Conservation (phyloP, 768 basidiomycete species). For the Porpolomopsis calyptriformis region DNA sequence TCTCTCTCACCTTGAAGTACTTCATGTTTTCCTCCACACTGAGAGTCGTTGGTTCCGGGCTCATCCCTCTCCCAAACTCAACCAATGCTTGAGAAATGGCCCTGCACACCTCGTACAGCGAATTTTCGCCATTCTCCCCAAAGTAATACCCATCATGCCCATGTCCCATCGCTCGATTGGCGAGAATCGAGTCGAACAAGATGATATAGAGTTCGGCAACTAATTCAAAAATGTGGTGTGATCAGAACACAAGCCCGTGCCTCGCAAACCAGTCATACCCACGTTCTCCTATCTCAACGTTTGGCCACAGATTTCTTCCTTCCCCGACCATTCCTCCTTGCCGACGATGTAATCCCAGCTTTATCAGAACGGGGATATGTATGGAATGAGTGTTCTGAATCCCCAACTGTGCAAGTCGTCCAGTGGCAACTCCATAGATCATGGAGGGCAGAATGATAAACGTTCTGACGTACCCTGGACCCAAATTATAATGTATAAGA, state of each 20-base stretch:
- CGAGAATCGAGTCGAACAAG: slow-evolving; percentile 30
- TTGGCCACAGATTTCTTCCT: slow-evolving; percentile 44
- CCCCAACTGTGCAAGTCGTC: slow-evolving; percentile 38
- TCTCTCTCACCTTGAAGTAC: slow-evolving; percentile 22
- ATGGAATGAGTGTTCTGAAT: slow-evolving; percentile 40
- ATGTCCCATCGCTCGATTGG: slow-evolving; percentile 26
- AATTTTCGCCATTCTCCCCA: slow-evolving; percentile 38
- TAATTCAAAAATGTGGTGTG: slow-evolving; percentile 12
- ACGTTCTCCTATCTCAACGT: slow-evolving; percentile 43
- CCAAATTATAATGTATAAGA: not conserved
- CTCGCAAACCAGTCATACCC: slow-evolving; percentile 18
- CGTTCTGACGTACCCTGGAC: slow-evolving; percentile 36
- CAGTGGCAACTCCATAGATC: slow-evolving; percentile 40
- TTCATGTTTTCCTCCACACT: slow-evolving; percentile 30
- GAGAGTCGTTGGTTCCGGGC: slow-evolving; percentile 34
- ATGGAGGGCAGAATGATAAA: slow-evolving; percentile 46
- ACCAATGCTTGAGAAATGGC: slow-evolving; percentile 28
- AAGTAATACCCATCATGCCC: slow-evolving; percentile 40
- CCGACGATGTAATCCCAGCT: slow-evolving; percentile 29
- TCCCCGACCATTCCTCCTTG: slow-evolving; percentile 41
- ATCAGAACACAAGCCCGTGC: not conserved
- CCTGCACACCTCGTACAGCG: slow-evolving; percentile 24
- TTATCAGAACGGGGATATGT: slow-evolving; percentile 38
- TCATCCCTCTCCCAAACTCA: slow-evolving; percentile 23
- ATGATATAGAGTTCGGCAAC: slow-evolving; percentile 34